A percentile compares a stretch with the other conserved stretches of the same genome.
Conservation (phyloP, 1,284 basidiomycete genomes). For the Boletus albobrunnescens region DNA sequence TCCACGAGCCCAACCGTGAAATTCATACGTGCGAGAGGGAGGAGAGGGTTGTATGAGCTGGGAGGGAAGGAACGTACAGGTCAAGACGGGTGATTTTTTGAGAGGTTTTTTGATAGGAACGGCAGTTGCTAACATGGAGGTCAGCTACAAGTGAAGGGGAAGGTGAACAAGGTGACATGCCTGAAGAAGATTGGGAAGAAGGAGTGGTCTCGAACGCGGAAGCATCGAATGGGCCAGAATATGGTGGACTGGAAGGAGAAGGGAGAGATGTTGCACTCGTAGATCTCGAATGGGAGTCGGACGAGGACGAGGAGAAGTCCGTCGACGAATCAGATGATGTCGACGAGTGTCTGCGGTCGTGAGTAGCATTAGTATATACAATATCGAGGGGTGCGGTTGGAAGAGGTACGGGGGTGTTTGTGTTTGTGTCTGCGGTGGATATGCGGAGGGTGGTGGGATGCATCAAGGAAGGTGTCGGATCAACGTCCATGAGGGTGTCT, state of each 20-base stretch:
- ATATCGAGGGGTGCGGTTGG: slow-evolving; percentile 20
- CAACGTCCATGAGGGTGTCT: slow-evolving; percentile 29
- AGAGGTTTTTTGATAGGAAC: slow-evolving; percentile 7
- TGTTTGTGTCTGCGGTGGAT: slow-evolving; percentile 25
- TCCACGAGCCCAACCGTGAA: slow-evolving; percentile 20
- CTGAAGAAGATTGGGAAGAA: slow-evolving; percentile 1
- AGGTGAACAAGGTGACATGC: slow-evolving; percentile 4
- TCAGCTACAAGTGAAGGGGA: slow-evolving; percentile 2
- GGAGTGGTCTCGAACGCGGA: slow-evolving; percentile 4
- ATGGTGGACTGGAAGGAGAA: slow-evolving; percentile 19
- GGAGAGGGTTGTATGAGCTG: slow-evolving; percentile 39
- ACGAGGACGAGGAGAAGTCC: slow-evolving; percentile 23
- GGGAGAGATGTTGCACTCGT: slow-evolving; percentile 32
- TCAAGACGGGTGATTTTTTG: slow-evolving; percentile 39
- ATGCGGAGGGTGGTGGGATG: slow-evolving; percentile 49
- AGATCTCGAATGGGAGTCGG: slow-evolving; percentile 27
- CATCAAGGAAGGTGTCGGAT: slow-evolving; percentile 40
- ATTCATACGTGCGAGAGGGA: slow-evolving; percentile 20
- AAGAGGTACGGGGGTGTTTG: slow-evolving; percentile 16
- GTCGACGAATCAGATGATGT: slow-evolving; percentile 21
- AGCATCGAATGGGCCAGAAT: slow-evolving; percentile 3
- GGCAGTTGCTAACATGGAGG: slow-evolving; percentile 8
- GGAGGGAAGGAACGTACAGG: slow-evolving; percentile 47
- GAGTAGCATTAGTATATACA: slow-evolving; percentile 8
- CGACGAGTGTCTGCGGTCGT: slow-evolving; percentile 21